phyloP scores from a whole-genome alignment of 2,329 filamentous ascomycete genomes.

The Xylogone sp. region DNA sequence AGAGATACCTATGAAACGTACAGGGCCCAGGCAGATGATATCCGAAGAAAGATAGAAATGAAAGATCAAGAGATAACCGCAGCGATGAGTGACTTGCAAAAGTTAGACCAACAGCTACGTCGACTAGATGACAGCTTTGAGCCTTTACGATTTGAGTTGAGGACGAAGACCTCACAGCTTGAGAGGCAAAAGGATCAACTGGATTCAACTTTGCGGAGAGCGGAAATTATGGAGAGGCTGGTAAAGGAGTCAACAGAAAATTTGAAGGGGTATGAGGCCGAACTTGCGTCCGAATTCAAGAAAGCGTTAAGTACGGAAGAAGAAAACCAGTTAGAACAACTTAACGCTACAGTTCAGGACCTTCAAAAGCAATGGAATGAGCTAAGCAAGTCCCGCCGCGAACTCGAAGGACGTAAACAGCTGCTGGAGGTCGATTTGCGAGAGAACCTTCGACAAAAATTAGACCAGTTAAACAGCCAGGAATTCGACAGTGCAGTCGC shows the following conservation, averaged over 20 bases:
- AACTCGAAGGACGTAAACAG: conserved; percentile 76
- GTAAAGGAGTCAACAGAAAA: conserved; percentile 75
- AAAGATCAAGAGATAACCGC: conserved; percentile 87
- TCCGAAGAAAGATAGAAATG: conserved; percentile 66
- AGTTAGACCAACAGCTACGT: conserved; percentile 71
- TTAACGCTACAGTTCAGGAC: conserved; percentile 66
- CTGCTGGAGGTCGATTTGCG: conserved; percentile 81
- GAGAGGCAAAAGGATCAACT: conserved; percentile 71
- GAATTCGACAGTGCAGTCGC: conserved; percentile 66
- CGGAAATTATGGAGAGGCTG: conserved; percentile 68
- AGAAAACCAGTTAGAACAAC: conserved; percentile 71
- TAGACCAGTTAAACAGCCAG: conserved; percentile 79
- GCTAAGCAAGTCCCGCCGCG: conserved; percentile 67
- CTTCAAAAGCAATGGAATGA: conserved; percentile 75
- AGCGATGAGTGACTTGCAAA: conserved; percentile 79
- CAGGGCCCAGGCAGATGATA: conserved; percentile 57
- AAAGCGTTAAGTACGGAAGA: conserved; percentile 82
- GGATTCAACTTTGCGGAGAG: conserved; percentile 60
- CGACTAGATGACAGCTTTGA: conserved; percentile 81
- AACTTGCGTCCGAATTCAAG: conserved; percentile 84
- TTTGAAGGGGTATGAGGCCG: conserved; percentile 71
- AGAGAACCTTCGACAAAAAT: conserved; percentile 81
- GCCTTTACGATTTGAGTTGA: conserved; percentile 72
- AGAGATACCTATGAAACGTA: conserved; percentile 70
- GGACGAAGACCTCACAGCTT: conserved; percentile 69